Evolutionary conservation across 306 rosid genomes (phyloP).

Genomic region (Lathyrus sativus): DNA sequence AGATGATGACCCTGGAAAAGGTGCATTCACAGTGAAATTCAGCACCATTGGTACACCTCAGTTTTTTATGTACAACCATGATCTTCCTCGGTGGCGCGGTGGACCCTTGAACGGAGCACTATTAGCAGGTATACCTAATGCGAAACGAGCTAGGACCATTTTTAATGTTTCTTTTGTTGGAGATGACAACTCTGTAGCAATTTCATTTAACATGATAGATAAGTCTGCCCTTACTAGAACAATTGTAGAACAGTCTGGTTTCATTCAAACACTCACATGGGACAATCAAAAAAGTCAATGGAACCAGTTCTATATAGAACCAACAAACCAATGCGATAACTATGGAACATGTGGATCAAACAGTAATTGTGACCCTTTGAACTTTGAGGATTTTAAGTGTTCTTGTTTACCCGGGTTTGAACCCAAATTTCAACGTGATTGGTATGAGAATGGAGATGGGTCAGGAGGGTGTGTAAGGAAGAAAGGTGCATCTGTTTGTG

Average conservation of each 20-base stretch:
- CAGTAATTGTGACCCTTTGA: slow-evolving; percentile 51
- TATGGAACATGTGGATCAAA: slow-evolving; percentile 56
- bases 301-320: slow-evolving; percentile 49
- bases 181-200: not conserved
- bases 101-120: slow-evolving; percentile 31
- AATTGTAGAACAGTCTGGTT: slow-evolving; percentile 40
- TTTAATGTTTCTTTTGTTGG: slow-evolving; percentile 28
- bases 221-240: slow-evolving; percentile 28
- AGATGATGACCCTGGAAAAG: slow-evolving; percentile 52
- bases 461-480: slow-evolving; percentile 62
- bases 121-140: slow-evolving; percentile 37
- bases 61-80: slow-evolving; percentile 38
- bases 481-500: slow-evolving; percentile 44
- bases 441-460: slow-evolving; percentile 50
- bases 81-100: slow-evolving; percentile 33
- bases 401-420: slow-evolving; percentile 66
- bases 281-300: slow-evolving; percentile 41
- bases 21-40: slow-evolving; percentile 34
- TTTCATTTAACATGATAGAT: slow-evolving; percentile 21
- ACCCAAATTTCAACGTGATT: slow-evolving; percentile 45
- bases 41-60: slow-evolving; percentile 48
- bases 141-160: not conserved
- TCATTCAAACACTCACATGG: slow-evolving; percentile 43
- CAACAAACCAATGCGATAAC: slow-evolving; percentile 51
- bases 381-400: slow-evolving; percentile 44